Base-by-base conservation (phyloP, 768 basidiomycete species). In the Hericium erinaceus region DNA sequence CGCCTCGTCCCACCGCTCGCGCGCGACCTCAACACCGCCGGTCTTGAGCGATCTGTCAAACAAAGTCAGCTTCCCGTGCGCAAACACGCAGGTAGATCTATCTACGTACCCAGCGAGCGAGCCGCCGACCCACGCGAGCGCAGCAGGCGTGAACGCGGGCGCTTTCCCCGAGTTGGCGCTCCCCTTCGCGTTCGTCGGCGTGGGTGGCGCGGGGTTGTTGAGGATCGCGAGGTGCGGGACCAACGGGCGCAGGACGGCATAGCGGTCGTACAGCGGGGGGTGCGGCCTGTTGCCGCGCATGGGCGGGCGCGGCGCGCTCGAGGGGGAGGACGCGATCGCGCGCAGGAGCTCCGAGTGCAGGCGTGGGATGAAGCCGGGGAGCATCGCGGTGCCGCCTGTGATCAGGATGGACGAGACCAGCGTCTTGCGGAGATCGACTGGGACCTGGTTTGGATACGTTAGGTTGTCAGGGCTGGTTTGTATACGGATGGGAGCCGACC, bases 291-390 rank as follows among this genome's bases (percentile, higher is more conserved):
- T 72, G 3, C 73, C 70, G 48, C 72, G 73, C 22, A 68, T 67
- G 10, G 73, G 69, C 1, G 73, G 71, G 24, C 71, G 72, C 2
- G 73, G 56, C 2, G 71, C 65, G 6, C 69, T 39, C 11, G 69
- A 55, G 12, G 68, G 57, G 2, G 77, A 72, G 2, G 77, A 69
- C 4, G 74, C 72, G 24, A 93, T 75, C 7, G 80, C 78, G 2
- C 81, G 81, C 13, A 92, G 63, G 28, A 98, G 77, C 66, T 95
- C 87, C 1, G 77, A 70, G 33, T 91, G 87, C n/a, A 98, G 77
- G 7, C 97, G 84, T 5, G 89, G 85, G 48, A 95, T 90, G 70
- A 98, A 95, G 0, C 93, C 93, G 1, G 95, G 92, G 9, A 98
- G 72, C 85, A 92, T 92, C 3, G 89, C 78, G 1, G 92, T 94